Percentiles rank a stretch among this genome's conserved stretches.
These are phyloP conservation scores for Hypoxylon sp. DNA, from an alignment of 2,329 filamentous ascomycete species.

Conservation along the genomic window DNA sequence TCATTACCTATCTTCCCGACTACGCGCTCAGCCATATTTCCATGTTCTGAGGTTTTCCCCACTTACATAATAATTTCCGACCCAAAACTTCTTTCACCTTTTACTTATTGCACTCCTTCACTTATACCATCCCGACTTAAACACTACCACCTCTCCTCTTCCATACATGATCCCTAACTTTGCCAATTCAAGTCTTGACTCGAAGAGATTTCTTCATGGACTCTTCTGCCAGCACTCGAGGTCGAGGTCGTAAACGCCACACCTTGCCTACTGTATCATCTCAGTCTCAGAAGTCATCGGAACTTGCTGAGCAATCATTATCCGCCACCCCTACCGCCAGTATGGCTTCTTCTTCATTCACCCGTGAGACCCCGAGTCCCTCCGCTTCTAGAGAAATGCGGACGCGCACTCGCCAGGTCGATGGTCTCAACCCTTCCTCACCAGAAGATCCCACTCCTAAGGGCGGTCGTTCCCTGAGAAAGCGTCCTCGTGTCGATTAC, in stretches of 20 bases:
- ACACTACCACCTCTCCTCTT: slow-evolving; percentile 25
- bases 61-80: slow-evolving; percentile 50
- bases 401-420: slow-evolving; percentile 54
- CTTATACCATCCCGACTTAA: slow-evolving; percentile 17
- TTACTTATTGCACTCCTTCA: slow-evolving; percentile 15
- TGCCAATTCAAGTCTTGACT: neutral
- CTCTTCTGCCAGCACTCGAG: slow-evolving; percentile 40
- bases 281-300: slow-evolving; percentile 28
- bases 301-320: slow-evolving; percentile 32
- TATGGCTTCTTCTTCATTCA: slow-evolving; percentile 39
- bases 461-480: slow-evolving; percentile 66
- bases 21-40: slow-evolving; percentile 15
- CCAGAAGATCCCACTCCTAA: slow-evolving; percentile 61
- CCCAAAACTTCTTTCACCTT: slow-evolving; percentile 39
- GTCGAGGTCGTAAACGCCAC: slow-evolving; percentile 44
- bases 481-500: slow-evolving; percentile 66
- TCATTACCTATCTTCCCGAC: slow-evolving; percentile 11
- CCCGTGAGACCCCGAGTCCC: slow-evolving; percentile 45
- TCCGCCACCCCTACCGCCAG: slow-evolving; percentile 36
- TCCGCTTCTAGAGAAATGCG: slow-evolving; percentile 52
- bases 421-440: slow-evolving; percentile 45
- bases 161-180: no score
- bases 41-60: slow-evolving; percentile 36
- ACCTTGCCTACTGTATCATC: slow-evolving; percentile 38
- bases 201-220: slow-evolving; percentile 39